Evolutionary conservation across 208 protist genomes (phyloP), one percentile per base, ranked within the genome.

Genomic region (Trypanosoma melophagium): DNA sequence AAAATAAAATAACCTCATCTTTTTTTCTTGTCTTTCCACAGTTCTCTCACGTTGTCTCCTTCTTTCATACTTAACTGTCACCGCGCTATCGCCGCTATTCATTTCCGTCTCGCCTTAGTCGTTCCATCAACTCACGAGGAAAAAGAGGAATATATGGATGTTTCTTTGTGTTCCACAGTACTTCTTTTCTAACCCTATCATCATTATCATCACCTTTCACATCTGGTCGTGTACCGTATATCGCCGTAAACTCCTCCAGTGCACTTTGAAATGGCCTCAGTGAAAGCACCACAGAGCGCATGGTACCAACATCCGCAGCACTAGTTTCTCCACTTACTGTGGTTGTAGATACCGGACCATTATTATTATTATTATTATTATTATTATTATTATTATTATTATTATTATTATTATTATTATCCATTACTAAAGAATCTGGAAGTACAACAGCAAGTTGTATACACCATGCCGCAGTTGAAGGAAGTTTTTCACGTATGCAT

Each of bases 131-230:
- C 13, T 86, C 77, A n/a, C 82, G 78, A 16, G 74, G 63, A 60
- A 94, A 84, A 31, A 94, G 75, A 8, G 86, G 69, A n/a, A 87
- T 74, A 62, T 87, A 86, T 45, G 69, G 76, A 60, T 95, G 90
- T 44, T 81, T 81, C 66, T 85, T 79, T 13, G 79, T 84, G 51
- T 95, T 95, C 85, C 86, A 95, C 16, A 56, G 47, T 17, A 93
- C 74, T 44, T 81, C 75, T 53, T 51, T 44, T 49, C 25, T 69
- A 19, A 38, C 44, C 21, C 1, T 28, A n/a, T 24, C 19, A 14
- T 44, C 52, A 24, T n/a, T 19, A 57, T 56, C 63, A 24, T 40
- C 25, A 16, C 59, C 54, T 7, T 5, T 35, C 28, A 35, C 28
- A 35, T 35, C 28, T 5, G 1, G 28, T 35, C 28, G 28, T 7